Evolutionary conservation across 2,329 filamentous ascomycete genomes (phyloP).

Genomic region (Alternaria angustiovoidea): DNA sequence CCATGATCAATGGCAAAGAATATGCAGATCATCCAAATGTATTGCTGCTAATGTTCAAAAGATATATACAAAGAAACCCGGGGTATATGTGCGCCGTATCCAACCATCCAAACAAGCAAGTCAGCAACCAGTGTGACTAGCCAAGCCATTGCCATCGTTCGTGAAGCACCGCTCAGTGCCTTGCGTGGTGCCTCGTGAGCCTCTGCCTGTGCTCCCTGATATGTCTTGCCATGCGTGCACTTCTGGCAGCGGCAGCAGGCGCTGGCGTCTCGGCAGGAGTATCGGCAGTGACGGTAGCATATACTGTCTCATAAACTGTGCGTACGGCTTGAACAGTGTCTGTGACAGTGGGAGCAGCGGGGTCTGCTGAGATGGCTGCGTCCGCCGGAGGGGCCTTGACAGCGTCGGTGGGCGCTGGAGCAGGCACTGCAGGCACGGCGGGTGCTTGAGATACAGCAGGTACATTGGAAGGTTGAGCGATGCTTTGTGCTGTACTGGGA

Average conservation of each 20-base stretch:
- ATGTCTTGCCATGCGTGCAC: constrained; percentile 24
- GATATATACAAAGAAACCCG: constrained; percentile 18
- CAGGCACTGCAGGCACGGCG: constrained; percentile 5
- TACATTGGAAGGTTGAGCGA: constrained; percentile 12
- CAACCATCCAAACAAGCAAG: constrained; percentile 4
- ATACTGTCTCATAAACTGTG: constrained; percentile 27
- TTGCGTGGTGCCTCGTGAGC: constrained; percentile 24
- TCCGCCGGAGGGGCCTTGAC: constrained; percentile 6
- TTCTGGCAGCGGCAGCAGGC: constrained; percentile 15
- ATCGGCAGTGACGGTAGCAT: constrained; percentile 22
- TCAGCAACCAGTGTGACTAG: constrained; percentile 15
- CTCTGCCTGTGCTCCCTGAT: constrained; percentile 27
- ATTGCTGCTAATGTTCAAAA: constrained; percentile 10
- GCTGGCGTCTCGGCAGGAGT: constrained; percentile 18
- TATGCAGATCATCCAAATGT: constrained; percentile 1
- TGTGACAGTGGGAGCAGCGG: constrained; percentile 8
- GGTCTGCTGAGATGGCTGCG: neutral
- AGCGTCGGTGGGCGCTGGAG: constrained; percentile 9
- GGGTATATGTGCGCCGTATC: constrained; percentile 21
- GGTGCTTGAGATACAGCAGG: constrained; percentile 6
- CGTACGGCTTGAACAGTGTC: constrained; percentile 10
- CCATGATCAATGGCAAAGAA: too few relatives aligned
- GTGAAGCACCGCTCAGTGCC: neutral
- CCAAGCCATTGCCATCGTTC: neutral
- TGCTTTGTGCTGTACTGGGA: constrained; percentile 14